These are phyloP conservation scores for Sporothrix globosa DNA, from an alignment of 2,329 filamentous ascomycete species.

Conservation along the genomic window DNA sequence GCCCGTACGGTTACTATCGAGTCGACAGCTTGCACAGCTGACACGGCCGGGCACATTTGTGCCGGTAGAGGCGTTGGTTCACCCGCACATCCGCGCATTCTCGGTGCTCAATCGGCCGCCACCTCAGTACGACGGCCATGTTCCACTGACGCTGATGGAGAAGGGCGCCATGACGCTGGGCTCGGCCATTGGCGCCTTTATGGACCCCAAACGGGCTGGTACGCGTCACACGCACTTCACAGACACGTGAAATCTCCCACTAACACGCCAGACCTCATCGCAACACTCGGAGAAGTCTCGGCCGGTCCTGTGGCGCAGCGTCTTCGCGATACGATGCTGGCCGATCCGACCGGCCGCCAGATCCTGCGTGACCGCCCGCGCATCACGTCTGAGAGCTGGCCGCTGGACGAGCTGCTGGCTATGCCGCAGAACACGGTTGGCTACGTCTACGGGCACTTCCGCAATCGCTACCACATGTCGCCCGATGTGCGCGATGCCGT, in stretches of 20 bases:
- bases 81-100: conserved; percentile 52
- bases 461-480: conserved; percentile 91
- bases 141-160: conserved; percentile 80
- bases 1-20: conserved; percentile 25
- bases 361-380: conserved; percentile 90
- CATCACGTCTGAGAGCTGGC: conserved; percentile 74
- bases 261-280: conserved; percentile 74
- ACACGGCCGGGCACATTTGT: not conserved
- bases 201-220: conserved; percentile 82
- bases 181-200: conserved; percentile 63
- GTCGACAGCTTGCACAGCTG: conserved; percentile 11
- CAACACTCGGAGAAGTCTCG: conserved; percentile 89
- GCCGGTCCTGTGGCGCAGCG: conserved; percentile 92
- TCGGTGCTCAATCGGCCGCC: conserved; percentile 82
- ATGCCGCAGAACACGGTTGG: conserved; percentile 77
- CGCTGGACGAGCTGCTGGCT: conserved; percentile 68
- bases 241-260: not conserved
- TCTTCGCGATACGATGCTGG: conserved; percentile 89
- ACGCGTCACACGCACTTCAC: conserved; percentile 35
- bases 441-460: conserved; percentile 80
- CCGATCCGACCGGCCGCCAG: conserved; percentile 77
- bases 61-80: not conserved
- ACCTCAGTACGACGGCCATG: conserved; percentile 89
- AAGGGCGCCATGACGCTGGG: conserved; percentile 70
- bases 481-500: conserved; percentile 85